Base-by-base conservation (phyloP, 805 yeast genomes). In the Candida sakaeoensis region DNA sequence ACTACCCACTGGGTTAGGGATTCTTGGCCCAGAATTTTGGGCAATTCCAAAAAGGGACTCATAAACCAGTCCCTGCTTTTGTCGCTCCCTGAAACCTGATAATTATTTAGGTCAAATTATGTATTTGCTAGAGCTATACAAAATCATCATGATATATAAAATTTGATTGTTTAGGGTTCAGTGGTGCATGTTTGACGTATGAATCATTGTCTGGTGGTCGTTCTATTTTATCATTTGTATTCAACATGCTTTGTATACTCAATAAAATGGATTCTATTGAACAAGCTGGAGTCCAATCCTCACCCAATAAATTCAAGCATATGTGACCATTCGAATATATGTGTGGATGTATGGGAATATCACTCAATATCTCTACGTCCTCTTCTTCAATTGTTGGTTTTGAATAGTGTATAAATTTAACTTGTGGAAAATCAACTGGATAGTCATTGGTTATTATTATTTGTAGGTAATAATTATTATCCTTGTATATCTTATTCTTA, bases 311-410 rank as follows among this genome's bases (percentile, higher is more conserved):
- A 50, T 83, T 78, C 15, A 83, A 61, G 53, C 91, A 83, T n/a
- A 83, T 83, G 50, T 84, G 90, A 1, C 90, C 91, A 51, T 84
- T 84, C 23, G 82, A 72, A 52, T 83, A 83, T 2, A 83, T 68
- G 52, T 83, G 91, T 0, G 91, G 91, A 52, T 83, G 89, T 2
- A 81, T 49, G 1, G 91, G 91, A 3, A 83, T 72, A 22, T 43
- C 48, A 15, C 37, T 43, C 12, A 36, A 36, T 4, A 13, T 15
- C 4, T 14, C 4, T 14, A 28, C 12, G 2, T 48, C 50, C 5
- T 31, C 31, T 5, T 24, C 37, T 13, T 37, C 38, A 10, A 31
- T 41, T 21, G 24, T 21, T 7, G 24, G 24, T 23, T 44, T 46
- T n/a, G 33, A 42, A 30, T 40, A 39, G 3, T 33, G 48, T n/a